A percentile compares a stretch with the other conserved stretches of the same genome.
Evolutionary conservation across 768 basidiomycete species (phyloP).

Genomic region (Macrolepiota dolichaula): DNA sequence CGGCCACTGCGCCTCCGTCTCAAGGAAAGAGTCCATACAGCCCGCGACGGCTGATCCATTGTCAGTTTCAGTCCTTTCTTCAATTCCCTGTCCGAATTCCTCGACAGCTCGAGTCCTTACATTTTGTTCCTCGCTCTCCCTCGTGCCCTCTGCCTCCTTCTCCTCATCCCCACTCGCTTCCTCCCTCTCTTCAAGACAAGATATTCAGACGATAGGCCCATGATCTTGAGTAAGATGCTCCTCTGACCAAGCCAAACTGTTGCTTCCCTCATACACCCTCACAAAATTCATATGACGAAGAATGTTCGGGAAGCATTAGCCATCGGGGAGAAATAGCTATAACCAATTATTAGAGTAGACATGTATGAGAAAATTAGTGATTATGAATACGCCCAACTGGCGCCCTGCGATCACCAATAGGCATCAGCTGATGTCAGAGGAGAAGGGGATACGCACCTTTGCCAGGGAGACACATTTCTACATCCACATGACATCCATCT

Average conservation of each 20-base stretch:
- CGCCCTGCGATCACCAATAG: slow-evolving; percentile 13
- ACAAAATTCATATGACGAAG: slow-evolving; percentile 40
- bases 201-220: too few species aligned
- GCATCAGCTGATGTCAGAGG: slow-evolving; percentile 10
- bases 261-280: slow-evolving; percentile 26
- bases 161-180: too few species aligned
- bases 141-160: neutral
- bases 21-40: too few species aligned
- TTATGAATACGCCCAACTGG: slow-evolving; percentile 31
- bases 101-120: too few species aligned
- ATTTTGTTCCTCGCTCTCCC: neutral
- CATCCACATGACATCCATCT: slow-evolving; percentile 19
- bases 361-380: slow-evolving; percentile 38
- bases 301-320: slow-evolving; percentile 35
- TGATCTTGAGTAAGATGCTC: slow-evolving; percentile 25
- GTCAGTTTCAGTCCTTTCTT: too few species aligned
- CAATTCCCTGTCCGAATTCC: too few species aligned
- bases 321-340: slow-evolving; percentile 34
- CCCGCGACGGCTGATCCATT: too few species aligned
- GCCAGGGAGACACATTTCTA: slow-evolving; percentile 23
- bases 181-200: neutral
- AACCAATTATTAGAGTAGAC: slow-evolving; percentile 37
- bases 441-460: slow-evolving; percentile 15
- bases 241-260: slow-evolving; percentile 26
- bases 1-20: too few species aligned